Evolutionary conservation across 768 basidiomycete species (phyloP).

Genomic region (Amanita exitialis): DNA sequence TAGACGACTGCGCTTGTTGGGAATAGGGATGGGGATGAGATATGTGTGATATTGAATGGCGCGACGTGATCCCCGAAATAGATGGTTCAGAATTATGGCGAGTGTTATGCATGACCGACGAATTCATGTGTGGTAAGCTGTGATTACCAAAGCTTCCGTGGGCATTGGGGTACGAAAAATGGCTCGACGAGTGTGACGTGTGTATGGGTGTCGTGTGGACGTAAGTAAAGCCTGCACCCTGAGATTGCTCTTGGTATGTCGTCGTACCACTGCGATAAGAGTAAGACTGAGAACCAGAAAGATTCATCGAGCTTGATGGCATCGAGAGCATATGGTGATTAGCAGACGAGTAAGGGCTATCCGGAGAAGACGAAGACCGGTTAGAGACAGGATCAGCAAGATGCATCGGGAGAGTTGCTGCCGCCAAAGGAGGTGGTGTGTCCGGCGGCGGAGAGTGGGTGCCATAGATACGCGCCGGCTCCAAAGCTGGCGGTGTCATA

Average conservation of each 20-base stretch:
- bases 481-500: slow-evolving; percentile 33
- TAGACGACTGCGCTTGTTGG: slow-evolving; percentile 23
- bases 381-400: slow-evolving; percentile 23
- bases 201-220: slow-evolving; percentile 26
- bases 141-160: slow-evolving; percentile 17
- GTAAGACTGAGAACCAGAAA: slow-evolving; percentile 17
- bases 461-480: slow-evolving; percentile 27
- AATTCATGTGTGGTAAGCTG: slow-evolving; percentile 15
- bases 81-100: slow-evolving; percentile 15
- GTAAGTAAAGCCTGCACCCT: slow-evolving; percentile 25
- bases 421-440: slow-evolving; percentile 44
- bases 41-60: slow-evolving; percentile 51
- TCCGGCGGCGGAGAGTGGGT: slow-evolving; percentile 37
- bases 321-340: slow-evolving; percentile 17
- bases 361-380: slow-evolving; percentile 37
- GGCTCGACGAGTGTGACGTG: slow-evolving; percentile 13
- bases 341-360: slow-evolving; percentile 28
- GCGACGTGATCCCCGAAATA: slow-evolving; percentile 29
- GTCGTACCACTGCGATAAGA: slow-evolving; percentile 30
- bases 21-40: slow-evolving; percentile 42
- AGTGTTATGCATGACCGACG: slow-evolving; percentile 11
- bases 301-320: slow-evolving; percentile 13
- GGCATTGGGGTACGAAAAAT: slow-evolving; percentile 22
- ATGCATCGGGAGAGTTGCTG: slow-evolving; percentile 35
- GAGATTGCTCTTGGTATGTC: slow-evolving; percentile 34